Base-by-base conservation (phyloP, 352 stramenopile genomes). In the Phytophthora aleatoria region DNA sequence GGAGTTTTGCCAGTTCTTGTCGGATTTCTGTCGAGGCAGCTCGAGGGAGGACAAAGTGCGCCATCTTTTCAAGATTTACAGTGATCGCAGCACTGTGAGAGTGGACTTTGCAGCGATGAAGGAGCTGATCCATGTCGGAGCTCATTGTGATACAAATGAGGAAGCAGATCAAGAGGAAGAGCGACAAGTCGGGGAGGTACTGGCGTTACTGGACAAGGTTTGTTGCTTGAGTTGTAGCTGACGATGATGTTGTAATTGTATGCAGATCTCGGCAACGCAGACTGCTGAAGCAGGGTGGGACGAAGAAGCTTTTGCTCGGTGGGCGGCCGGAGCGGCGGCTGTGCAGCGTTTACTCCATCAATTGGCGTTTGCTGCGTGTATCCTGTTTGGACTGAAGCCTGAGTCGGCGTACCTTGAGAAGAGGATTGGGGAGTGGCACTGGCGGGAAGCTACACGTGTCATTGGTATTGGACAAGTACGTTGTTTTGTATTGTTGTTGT, bases 1-100 rank as follows among this genome's bases (percentile, higher is more conserved):
- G 36, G 83, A 92, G 52, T 94, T 96, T 42, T 96, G 87, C 61
- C 68, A 83, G 35, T 86, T 96, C 35, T 57, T 94, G 15, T 93
- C 87, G 8, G 65, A 91, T 31, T 91, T 87, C 45, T 92, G 81
- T 48, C 74, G 85, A n/a, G 84, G 80, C 41, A 16, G 28, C 9
- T 78, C 72, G 7, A 62, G 20, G 7, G 63, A 84, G 3, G 53
- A 74, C 12, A 83, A 81, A 61, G 50, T 86, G 61, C 51, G 54
- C 16, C 45, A 82, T 53, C 33, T 96, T 2, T 92, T 94, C 58
- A 57, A 72, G 13, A 74, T 95, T 39, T 91, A 84, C 54, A 77
- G 75, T 55, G 65, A 79, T 41, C 44, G 42, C 24, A 70, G 38
- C 15, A 74, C 66, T 11, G 74, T 50, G 0, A 67, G 50, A 12